Evolutionary conservation across 352 stramenopile genomes (phyloP).

Genomic region (Saprolegnia parasitica): DNA sequence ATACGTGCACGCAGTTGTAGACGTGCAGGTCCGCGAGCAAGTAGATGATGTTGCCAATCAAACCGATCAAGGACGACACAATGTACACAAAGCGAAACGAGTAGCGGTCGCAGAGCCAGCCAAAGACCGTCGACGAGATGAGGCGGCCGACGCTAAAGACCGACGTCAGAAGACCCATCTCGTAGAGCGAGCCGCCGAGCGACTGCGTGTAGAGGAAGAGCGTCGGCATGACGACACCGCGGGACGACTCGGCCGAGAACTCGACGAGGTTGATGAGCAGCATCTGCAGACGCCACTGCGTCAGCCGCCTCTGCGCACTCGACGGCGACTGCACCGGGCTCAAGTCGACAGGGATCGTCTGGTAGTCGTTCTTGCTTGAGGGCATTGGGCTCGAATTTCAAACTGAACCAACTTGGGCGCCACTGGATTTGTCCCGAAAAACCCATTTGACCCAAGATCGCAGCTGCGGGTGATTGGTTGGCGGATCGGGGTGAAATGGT

Average conservation of each 20-base stretch:
- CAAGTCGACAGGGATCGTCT: not conserved
- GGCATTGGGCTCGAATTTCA: not conserved
- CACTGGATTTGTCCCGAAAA: not conserved
- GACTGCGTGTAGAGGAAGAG: conserved; percentile 84
- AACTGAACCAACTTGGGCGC: not conserved
- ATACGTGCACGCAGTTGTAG: conserved; percentile 43
- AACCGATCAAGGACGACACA: conserved; percentile 64
- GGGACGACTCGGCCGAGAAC: conserved; percentile 71
- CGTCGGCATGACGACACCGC: conserved; percentile 69
- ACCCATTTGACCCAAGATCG: not conserved
- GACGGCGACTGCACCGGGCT: not conserved
- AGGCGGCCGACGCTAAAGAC: conserved; percentile 75
- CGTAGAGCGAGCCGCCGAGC: conserved; percentile 62
- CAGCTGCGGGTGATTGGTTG: not conserved
- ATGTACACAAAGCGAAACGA: conserved; percentile 78
- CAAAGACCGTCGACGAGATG: conserved; percentile 75
- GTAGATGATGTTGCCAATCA: conserved; percentile 74
- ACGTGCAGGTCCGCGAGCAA: conserved; percentile 60
- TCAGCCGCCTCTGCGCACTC: conserved; percentile 30
- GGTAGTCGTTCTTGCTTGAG: conserved; percentile 1
- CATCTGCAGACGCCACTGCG: conserved; percentile 75
- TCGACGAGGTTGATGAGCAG: conserved; percentile 81
- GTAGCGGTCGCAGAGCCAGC: conserved; percentile 81
- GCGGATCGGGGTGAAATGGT: too few species aligned
- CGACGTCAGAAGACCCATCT: conserved; percentile 77